Percentiles rank a stretch among this genome's conserved stretches.
Conservation (phyloP, 2,329 filamentous ascomycete species). For the Fusarium papillatum region DNA sequence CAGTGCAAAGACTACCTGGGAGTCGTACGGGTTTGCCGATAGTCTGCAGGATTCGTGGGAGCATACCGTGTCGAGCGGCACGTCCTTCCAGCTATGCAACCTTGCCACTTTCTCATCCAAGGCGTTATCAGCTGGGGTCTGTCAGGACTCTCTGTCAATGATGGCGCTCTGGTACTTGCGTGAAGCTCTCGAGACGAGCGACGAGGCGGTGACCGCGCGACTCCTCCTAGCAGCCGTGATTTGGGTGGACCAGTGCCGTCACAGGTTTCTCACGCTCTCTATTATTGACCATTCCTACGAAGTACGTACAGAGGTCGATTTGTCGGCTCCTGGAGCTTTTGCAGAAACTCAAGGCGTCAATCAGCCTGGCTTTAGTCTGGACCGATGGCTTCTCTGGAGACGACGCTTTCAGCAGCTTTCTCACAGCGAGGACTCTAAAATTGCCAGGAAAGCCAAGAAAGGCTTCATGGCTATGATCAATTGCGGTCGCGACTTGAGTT, state of each 20-base stretch:
- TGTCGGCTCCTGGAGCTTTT: background rate
- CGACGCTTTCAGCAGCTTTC: background rate
- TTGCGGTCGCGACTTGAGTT: background rate
- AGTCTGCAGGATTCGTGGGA: constrained; percentile 8
- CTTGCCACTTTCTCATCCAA: constrained; percentile 20
- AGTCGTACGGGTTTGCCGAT: constrained; percentile 10
- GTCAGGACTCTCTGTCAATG: background rate
- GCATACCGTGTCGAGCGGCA: background rate
- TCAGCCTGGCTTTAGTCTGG: background rate
- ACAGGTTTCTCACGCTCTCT: background rate
- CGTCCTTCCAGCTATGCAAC: background rate
- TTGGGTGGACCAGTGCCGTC: constrained; percentile 1
- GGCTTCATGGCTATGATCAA: background rate
- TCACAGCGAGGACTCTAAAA: background rate
- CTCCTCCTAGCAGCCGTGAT: background rate
- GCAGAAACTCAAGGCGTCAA: background rate
- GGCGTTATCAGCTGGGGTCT: background rate
- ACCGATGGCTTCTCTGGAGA: constrained; percentile 12
- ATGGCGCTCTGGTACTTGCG: constrained; percentile 5
- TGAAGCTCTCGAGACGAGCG: background rate
- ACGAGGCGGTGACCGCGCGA: background rate
- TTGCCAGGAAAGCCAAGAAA: background rate
- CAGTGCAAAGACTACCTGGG: background rate
- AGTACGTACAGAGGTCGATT: accelerated
- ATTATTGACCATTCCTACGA: background rate